Evolutionary conservation across 345 rosid species (phyloP).

Genomic region (Dipteronia dyeriana): DNA sequence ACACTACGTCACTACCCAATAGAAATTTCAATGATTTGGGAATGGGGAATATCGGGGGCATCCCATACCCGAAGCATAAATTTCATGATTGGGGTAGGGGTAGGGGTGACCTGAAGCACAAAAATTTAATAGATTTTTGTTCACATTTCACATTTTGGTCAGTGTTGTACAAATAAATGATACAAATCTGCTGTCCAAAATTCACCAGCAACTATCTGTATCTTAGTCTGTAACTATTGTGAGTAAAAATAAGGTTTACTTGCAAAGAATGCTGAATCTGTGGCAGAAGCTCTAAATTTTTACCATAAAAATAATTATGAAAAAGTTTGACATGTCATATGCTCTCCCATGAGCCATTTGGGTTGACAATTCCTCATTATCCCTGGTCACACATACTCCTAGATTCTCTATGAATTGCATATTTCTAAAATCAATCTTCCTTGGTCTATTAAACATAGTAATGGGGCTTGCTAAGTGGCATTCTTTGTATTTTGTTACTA

Average conservation of each 20-base stretch:
- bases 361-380: not conserved
- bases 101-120: no score
- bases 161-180: not conserved
- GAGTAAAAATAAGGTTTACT: not conserved
- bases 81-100: no score
- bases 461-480: not conserved
- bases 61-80: no score
- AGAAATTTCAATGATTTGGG: no score
- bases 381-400: not conserved
- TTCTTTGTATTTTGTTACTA: not conserved
- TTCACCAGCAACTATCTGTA: not conserved
- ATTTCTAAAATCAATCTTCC: not conserved
- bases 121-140: conserved; percentile 2
- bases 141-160: no score
- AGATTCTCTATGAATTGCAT: not conserved
- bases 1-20: no score
- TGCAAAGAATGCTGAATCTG: conserved; percentile 2
- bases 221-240: not conserved
- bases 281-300: not conserved
- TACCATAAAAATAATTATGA: not conserved
- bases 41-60: no score
- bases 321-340: not conserved
- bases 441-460: not conserved
- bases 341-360: not conserved
- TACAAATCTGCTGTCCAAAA: not conserved